These are phyloP conservation scores for Aspergillus hiratsukae DNA, from an alignment of 2,329 filamentous ascomycete species.

Conservation along the genomic window DNA sequence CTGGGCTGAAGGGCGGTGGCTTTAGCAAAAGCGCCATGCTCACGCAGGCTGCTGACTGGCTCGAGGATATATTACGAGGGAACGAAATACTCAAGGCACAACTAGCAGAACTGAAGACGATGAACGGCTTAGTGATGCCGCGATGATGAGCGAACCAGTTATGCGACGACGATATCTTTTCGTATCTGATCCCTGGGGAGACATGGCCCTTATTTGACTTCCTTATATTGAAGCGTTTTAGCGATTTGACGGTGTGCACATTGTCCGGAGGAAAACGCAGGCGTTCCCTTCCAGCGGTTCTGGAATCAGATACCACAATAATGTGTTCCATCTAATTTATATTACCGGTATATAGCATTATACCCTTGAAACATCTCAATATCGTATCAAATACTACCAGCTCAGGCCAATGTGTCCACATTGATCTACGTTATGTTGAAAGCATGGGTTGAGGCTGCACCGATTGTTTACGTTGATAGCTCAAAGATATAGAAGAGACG, in stretches of 20 bases:
- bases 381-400: neutral
- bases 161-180: constrained; percentile 18
- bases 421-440: neutral
- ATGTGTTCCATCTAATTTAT: neutral
- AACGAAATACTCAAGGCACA: constrained; percentile 60
- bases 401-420: neutral
- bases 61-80: constrained; percentile 66
- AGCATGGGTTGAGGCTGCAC: neutral
- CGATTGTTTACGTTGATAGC: neutral
- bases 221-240: constrained; percentile 20
- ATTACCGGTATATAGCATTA: neutral
- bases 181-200: constrained; percentile 6
- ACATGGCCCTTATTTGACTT: neutral
- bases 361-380: neutral
- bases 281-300: constrained; percentile 17
- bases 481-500: neutral
- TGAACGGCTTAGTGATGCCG: constrained; percentile 35
- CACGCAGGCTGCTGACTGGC: constrained; percentile 68
- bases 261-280: constrained; percentile 11
- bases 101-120: constrained; percentile 45
- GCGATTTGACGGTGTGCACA: constrained; percentile 16
- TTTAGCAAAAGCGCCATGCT: constrained; percentile 82
- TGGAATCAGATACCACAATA: constrained; percentile 16
- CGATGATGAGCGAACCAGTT: constrained; percentile 22
- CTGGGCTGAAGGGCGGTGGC: constrained; percentile 66